Evolutionary conservation across 768 basidiomycete genomes (phyloP).

Genomic region (Lentinula detonsa): DNA sequence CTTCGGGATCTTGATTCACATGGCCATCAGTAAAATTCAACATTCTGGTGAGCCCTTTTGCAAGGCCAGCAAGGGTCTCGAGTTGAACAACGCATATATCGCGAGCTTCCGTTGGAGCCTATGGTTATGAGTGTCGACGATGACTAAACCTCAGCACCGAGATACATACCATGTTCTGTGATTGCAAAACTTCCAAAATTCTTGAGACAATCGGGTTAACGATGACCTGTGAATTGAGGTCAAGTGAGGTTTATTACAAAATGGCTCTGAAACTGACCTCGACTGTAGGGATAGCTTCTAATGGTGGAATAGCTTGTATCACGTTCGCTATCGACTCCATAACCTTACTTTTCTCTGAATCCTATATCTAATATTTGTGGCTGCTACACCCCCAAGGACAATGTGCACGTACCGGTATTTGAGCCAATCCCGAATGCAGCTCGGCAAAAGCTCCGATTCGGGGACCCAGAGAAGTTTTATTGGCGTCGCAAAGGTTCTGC

Average conservation of each 20-base stretch:
- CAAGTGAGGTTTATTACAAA: background rate
- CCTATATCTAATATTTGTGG: conserved; percentile 29
- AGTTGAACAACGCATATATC: conserved; percentile 62
- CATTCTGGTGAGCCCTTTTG: conserved; percentile 78
- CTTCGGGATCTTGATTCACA: conserved; percentile 41
- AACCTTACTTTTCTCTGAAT: conserved; percentile 85
- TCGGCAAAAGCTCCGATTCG: conserved; percentile 84
- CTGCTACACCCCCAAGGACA: background rate
- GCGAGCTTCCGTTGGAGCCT: conserved; percentile 75
- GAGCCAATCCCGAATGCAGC: conserved; percentile 69
- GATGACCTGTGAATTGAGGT: conserved; percentile 45
- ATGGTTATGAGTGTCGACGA: background rate
- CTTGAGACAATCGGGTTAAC: conserved; percentile 69
- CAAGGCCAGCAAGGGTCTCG: conserved; percentile 77
- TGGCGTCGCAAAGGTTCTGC: conserved; percentile 85
- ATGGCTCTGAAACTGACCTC: conserved; percentile 36
- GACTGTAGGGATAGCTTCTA: conserved; percentile 72
- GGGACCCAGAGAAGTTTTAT: conserved; percentile 74
- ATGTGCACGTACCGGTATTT: conserved; percentile 56
- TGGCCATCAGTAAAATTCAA: conserved; percentile 17
- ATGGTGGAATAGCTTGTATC: conserved; percentile 81
- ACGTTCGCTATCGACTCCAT: conserved; percentile 91
- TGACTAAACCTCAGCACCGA: background rate
- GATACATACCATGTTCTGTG: conserved; percentile 27
- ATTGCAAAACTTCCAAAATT: conserved; percentile 55